Conservation (phyloP, 1,139 yeast genomes). For the Williopsis jadinii region DNA sequence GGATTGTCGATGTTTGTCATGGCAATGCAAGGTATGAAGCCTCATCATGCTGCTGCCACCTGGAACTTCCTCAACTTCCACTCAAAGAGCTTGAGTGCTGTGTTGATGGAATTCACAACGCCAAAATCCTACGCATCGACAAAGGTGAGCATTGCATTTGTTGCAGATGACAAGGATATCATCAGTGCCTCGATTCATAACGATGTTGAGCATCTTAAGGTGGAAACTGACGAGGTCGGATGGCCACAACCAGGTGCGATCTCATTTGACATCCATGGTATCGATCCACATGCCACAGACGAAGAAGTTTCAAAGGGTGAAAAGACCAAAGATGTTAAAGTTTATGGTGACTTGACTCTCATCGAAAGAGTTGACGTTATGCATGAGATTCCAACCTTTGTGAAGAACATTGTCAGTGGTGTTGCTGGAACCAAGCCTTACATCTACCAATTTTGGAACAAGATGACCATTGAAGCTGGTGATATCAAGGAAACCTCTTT, state of each 20-base stretch:
- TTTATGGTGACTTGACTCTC: slow-evolving; percentile 51
- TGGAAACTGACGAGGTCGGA: slow-evolving; percentile 69
- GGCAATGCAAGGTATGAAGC: slow-evolving; percentile 99
- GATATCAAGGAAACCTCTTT: slow-evolving; percentile 50
- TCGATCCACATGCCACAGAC: slow-evolving; percentile 33
- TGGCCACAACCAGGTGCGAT: slow-evolving; percentile 84
- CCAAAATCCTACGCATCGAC: slow-evolving; percentile 85
- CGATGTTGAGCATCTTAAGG: slow-evolving; percentile 52
- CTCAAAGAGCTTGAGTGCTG: slow-evolving; percentile 63
- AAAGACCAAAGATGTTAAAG: slow-evolving; percentile 33
- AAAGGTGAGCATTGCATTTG: slow-evolving; percentile 72
- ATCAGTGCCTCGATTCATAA: slow-evolving; percentile 63
- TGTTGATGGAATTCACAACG: slow-evolving; percentile 93
- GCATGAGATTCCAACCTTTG: slow-evolving; percentile 94
- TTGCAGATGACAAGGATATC: slow-evolving; percentile 57
- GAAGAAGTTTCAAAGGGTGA: slow-evolving; percentile 27
- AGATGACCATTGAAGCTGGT: slow-evolving; percentile 31
- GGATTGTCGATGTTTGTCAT: slow-evolving; percentile 81
- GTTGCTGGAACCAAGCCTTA: slow-evolving; percentile 94
- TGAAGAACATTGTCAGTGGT: slow-evolving; percentile 87
- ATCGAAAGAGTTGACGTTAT: slow-evolving; percentile 94
- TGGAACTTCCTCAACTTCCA: slow-evolving; percentile 96
- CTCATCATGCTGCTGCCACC: slow-evolving; percentile 95
- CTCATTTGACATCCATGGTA: slow-evolving; percentile 49
- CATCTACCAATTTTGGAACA: slow-evolving; percentile 83